Base-by-base conservation (phyloP, 2,329 filamentous ascomycete species). In the Fusarium continuum region DNA sequence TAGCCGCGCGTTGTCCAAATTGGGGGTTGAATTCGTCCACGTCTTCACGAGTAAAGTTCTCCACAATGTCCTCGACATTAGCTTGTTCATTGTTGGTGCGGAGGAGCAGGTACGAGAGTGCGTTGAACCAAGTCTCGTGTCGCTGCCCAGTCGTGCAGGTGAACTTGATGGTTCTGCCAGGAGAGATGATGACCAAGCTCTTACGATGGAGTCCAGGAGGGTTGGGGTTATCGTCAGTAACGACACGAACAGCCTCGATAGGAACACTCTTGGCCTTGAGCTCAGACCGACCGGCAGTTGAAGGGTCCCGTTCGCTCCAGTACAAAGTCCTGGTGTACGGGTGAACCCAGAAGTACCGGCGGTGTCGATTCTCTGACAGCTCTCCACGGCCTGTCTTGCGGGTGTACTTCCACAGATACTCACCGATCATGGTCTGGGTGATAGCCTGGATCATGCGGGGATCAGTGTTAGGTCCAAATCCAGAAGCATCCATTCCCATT, bases 331-430 rank as follows among this genome's bases (percentile, higher is more conserved):
- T 87, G 4, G 94, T 99, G 77, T 98, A 99, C 0, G 95, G 95
- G 74, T 99, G 95, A 19, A 99, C 92, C 95, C 95, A 99, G 84
- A 99, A 99, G 82, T 97, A 99, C 26, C 95, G 89, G 61, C 92
- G 88, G 77, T 99, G 95, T 47, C 95, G 87, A 52, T 93, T 96
- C 69, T 89, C 90, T 0, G 93, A 98, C 78, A 96, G 88, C 63
- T 93, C 91, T 50, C 88, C 91, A 20, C 94, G 89, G n/a, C 93
- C 93, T 57, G 93, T 85, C 80, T 95, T 97, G 71, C 95, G 90
- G 0, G 95, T 99, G 78, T 99, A 99, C 76, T 99, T 99, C 95
- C 95, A 99, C 34, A 99, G 83, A 76, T 94, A 98, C 76, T 99
- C 95, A 52, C 95, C 95, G 73, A 99, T 98, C 95, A 99, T 99